phyloP scores from a whole-genome alignment of 2,329 filamentous ascomycete species.

The Scytalidium lignicola region DNA sequence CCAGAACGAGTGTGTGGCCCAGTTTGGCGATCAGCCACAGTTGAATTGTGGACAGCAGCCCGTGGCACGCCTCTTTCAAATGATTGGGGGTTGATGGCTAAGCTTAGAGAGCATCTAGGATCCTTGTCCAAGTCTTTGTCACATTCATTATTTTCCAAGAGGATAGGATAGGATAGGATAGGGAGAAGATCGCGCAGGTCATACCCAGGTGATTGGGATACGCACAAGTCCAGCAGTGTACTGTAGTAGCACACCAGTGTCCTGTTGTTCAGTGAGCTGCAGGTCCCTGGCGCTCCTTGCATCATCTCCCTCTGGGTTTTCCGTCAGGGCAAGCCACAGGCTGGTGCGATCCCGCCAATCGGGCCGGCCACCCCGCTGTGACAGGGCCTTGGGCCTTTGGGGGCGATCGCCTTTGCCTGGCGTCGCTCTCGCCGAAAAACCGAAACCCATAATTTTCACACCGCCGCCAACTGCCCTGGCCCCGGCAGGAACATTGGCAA shows the following conservation, averaged over 20 bases:
- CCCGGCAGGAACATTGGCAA: background rate
- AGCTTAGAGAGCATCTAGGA: no score
- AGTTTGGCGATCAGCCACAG: no score
- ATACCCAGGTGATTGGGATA: no score
- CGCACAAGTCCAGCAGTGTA: no score
- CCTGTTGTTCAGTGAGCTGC: background rate
- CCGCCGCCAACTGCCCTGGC: background rate
- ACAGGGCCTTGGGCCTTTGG: background rate
- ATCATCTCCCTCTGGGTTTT: background rate
- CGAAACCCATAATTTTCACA: background rate
- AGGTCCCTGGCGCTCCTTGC: background rate
- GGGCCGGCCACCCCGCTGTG: slow-evolving; percentile 15
- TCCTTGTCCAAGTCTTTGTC: no score
- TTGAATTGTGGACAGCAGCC: no score
- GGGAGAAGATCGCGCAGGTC: no score
- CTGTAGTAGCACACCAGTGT: background rate
- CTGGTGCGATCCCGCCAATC: slow-evolving; percentile 14
- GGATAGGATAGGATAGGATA: no score
- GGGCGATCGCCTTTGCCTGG: background rate
- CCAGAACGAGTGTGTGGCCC: no score
- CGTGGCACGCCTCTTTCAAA: no score
- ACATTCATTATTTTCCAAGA: no score
- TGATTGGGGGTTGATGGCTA: no score
- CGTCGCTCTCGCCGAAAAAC: background rate
- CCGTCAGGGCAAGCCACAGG: background rate